Evolutionary conservation across 1,284 basidiomycete species (phyloP), one percentile per base, ranked within the genome.

Genomic region (Lentinus polychrous): DNA sequence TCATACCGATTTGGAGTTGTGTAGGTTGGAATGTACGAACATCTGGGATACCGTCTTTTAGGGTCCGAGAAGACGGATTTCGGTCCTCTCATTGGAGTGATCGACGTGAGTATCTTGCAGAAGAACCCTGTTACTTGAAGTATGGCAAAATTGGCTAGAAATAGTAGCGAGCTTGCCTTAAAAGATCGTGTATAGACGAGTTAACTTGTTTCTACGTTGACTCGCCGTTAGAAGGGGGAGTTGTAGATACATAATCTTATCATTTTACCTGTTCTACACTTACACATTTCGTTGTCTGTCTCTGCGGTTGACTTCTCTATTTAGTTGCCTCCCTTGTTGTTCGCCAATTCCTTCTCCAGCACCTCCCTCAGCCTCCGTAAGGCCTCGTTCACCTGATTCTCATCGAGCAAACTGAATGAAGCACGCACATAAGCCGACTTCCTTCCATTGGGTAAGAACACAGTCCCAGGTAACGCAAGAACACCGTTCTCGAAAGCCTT

Each of bases 391-490:
- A 90, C 83, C 18, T 85, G 73, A n/a, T 79, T 75, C 51, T 82
- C 79, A 10, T 77, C 74, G 15, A 84, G 70, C 43, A 92, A 63
- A 57, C 86, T 88, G 68, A 94, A 94, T 31, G 86, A 76, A 11
- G 89, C 85, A 24, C 91, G 78, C 14, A 94, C 83, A 63, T 86
- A 90, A 10, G 81, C 72, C 3, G 83, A 83, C 64, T 76, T 79
- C 18, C 75, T 68, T 3, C 81, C 82, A 45, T 75, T 79, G 1
- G 92, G 88, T 54, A 89, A 71, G 72, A 94, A 94, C 10, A 76
- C 74, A 0, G 76, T 79, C 0, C 92, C 92, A 0, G 94, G 94
- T 7, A 97, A 78, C 2, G 90, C 92, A n/a, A 98, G 77, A 1
- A 98, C 90, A 20, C 91, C 91, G 45, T 81, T 81, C 49, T 83